Conservation (phyloP, 768 basidiomycete species). For the Phylloporus sp. region DNA sequence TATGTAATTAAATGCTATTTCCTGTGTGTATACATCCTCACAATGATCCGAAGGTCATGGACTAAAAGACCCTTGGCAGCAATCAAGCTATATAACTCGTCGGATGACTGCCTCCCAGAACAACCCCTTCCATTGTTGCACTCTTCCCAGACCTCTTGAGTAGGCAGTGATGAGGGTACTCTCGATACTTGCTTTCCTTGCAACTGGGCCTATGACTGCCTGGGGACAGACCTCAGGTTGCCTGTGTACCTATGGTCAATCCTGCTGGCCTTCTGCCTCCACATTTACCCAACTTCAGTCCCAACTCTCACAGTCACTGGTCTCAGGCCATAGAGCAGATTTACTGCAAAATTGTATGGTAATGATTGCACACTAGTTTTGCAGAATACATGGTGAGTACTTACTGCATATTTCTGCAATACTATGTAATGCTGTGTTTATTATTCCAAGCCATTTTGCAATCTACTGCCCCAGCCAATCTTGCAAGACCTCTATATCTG, state of each 20-base stretch:
- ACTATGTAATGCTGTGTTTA: too few species aligned
- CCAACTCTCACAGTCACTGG: constrained; percentile 15
- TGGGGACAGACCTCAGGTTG: constrained; percentile 4
- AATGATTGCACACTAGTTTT: too few species aligned
- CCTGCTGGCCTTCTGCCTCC: constrained; percentile 17
- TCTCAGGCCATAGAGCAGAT: too few species aligned
- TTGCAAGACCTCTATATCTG: too few species aligned
- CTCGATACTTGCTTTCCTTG: neutral
- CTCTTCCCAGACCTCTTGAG: neutral
- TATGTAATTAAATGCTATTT: neutral
- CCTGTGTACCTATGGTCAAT: constrained; percentile 15
- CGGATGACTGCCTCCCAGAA: neutral
- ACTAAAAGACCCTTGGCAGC: too few species aligned
- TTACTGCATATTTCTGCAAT: too few species aligned
- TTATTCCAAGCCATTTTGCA: too few species aligned
- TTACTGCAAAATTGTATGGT: too few species aligned
- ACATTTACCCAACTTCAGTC: constrained; percentile 14
- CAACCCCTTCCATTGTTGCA: neutral
- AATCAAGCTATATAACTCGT: neutral
- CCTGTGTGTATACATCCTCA: neutral
- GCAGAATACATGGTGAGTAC: too few species aligned
- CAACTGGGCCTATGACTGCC: neutral
- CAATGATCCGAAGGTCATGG: neutral
- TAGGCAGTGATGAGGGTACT: neutral
- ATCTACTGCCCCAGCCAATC: too few species aligned